Evolutionary conservation across 306 rosid genomes (phyloP), one percentile per base, ranked within the genome.

Genomic region (Cucumis hystrix): DNA sequence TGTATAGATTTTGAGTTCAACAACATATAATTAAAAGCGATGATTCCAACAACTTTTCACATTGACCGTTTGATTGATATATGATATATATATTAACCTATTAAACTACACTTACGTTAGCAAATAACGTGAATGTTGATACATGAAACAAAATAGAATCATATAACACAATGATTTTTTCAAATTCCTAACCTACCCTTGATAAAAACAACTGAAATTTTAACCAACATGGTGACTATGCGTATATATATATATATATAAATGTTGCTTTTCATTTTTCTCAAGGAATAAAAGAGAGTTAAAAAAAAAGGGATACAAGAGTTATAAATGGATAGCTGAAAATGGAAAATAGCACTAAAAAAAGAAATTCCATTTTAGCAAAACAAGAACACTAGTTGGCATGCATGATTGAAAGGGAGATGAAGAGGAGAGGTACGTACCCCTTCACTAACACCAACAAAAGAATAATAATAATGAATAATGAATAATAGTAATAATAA

Each of bases 351-450:
- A 43, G 20, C 10, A 30, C 18, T 4, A 16, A 64, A 64, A 64
- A 64, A 15, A 40, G 41, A 18, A 66, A 66, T 5, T 66, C 51
- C 25, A 39, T 8, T 9, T n/a, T 15, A 64, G 66, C 37, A 63
- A 47, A 30, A 75, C 37, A 62, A 83, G 17, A 77, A 68, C 35
- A 68, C 35, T 39, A 75, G 28, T 17, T 83, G 79, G 77, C 80
- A 77, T 85, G 81, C 83, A 89, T 90, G 90, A 92, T 88, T 85
- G 92, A 86, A 80, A 1, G 73, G 54, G 83, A 23, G 56, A 86
- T 79, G 86, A 61, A 12, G 67, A 23, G 39, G 18, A 23, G 39
- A 0, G 51, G 73, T 39, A 87, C 80, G 87, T 85, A 85, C 84
- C 49, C 49, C 12, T 80, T 80, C 76, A 56, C 87, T 77, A 80